Evolutionary conservation across 2,329 filamentous ascomycete species (phyloP).

Genomic region (Ophiobolus disseminans): DNA sequence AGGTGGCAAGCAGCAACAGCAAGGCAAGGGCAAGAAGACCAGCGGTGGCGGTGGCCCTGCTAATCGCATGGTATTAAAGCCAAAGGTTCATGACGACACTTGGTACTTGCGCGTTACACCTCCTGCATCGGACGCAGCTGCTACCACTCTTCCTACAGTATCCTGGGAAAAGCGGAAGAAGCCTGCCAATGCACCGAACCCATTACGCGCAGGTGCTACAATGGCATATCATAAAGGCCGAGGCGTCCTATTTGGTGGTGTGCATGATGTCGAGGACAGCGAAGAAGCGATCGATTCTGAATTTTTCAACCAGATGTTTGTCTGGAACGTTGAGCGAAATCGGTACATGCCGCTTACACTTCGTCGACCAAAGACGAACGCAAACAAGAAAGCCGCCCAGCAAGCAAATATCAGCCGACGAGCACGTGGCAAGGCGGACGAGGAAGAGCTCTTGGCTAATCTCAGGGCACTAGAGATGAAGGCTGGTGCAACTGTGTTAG

Average conservation of each 20-base stretch:
- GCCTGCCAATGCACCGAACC: constrained; percentile 86
- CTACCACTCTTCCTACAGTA: constrained; percentile 72
- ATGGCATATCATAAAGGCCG: constrained; percentile 95
- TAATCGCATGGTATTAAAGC: constrained; percentile 77
- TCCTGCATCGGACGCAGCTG: constrained; percentile 70
- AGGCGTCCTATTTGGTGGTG: constrained; percentile 91
- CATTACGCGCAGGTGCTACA: constrained; percentile 83
- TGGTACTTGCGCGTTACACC: constrained; percentile 87
- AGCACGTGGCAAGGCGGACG: constrained; percentile 84
- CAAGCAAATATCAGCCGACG: constrained; percentile 52
- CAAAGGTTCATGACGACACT: constrained; percentile 91
- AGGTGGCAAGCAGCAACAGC: constrained; percentile 63
- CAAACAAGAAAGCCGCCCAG: constrained; percentile 63
- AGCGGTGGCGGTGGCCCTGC: constrained; percentile 64
- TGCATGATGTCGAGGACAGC: constrained; percentile 88
- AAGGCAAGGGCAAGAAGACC: constrained; percentile 41
- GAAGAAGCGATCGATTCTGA: constrained; percentile 97
- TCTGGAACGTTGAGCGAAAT: constrained; percentile 95
- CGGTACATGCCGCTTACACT: constrained; percentile 86
- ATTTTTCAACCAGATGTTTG: constrained; percentile 91
- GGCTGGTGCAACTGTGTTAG: constrained; percentile 62
- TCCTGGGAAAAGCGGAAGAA: constrained; percentile 94
- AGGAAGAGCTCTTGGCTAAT: constrained; percentile 87
- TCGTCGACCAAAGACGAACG: constrained; percentile 73
- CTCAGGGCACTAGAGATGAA: constrained; percentile 84